Base-by-base conservation (phyloP, 176 grass and related monocot genomes). In the Elymus sibiricus region DNA sequence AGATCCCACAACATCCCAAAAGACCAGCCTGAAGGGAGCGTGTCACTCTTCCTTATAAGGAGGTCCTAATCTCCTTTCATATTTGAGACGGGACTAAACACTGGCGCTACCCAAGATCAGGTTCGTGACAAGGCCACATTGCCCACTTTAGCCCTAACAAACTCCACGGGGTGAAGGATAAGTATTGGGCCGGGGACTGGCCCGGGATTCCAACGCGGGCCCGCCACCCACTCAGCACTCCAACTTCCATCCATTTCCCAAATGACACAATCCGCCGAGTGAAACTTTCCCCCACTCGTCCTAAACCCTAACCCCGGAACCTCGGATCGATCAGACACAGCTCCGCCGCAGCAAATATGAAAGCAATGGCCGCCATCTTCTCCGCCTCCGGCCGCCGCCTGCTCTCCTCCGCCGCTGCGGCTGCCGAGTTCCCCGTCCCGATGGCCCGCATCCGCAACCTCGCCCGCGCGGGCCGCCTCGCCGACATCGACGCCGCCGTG, bases 401-500 rank as follows among this genome's bases (percentile, higher is more conserved):
- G 12, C 74, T 79, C 47, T 63, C 70, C 27, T 47, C 61, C 61
- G 5, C 66, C 42, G 22, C 68, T 9, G 42, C 31, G 5, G 35
- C 67, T 40, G 26, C 74, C 25, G 84, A 90, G 43, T 10, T 24
- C 59, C 56, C 66, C 38, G 22, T 87, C 29, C 17, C 81, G 40
- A 19, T 91, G 3, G 22, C 68, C n/a, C 37, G 17, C 22, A 51
- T 87, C 39, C 89, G 85, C 76, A 71, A 11, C 76, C 81, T 91
- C 28, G 82, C 76, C n/a, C 89, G 85, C 9, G 69, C 61, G n/a
- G 89, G 89, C 38, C 61, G 61, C 61, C 61, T 84, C 12, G 60
- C 13, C 24, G 85, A 91, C 81, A 91, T 91, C 81, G 85, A 91
- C 76, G 69, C 37, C 61, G 34, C 60, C n/a, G 60, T 91, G 11